Base-by-base conservation (phyloP, 2,329 filamentous ascomycete species). In the Arachnopeziza araneosa region DNA sequence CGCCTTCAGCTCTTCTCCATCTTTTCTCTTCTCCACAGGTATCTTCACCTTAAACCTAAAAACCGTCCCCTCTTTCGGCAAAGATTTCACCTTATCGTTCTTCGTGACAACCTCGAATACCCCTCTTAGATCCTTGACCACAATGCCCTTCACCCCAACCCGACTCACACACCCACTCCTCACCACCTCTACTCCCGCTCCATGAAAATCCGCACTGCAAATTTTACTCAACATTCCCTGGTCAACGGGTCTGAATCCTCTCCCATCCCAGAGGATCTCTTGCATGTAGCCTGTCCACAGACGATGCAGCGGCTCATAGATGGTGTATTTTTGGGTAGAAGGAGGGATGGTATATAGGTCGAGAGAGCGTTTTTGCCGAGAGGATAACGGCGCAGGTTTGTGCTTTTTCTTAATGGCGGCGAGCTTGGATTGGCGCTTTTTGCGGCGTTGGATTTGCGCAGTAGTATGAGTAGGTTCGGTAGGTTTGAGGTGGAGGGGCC, bases 51-150 rank as follows among this genome's bases (percentile, higher is more conserved):
- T 80, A 65, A 98, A 85, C 22, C 86, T 83, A 69, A 99, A 98
- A 21, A 93, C 80, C 0, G 92, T 93, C 49, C 92, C 88, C 72
- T 96, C 92, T 72, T 99, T 99, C 2, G 95, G 93, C 59, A 98
- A 80, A 50, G 85, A 79, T 77, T 95, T 96, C 51, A 95, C 69
- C 66, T 81, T 78, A 75, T 93, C 82, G 66, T 80, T 81, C 69
- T 75, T 79, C 2, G 91, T 96, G 49, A 98, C 82, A 63, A 99
- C 77, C 73, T 96, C 90, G 74, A 98, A 90, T 1, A 89, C 87
- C 70, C 89, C 93, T 72, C 89, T 91, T 56, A 89, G 88, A 76
- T 99, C 95, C 72, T 90, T 86, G 50, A 97, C 85, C 62, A 98
- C 89, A 67, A 98, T 93, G 19, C 95, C 95, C 68, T 80, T 84